A percentile compares a stretch with the other conserved stretches of the same genome.
These are phyloP conservation scores for Ambrosiella xylebori DNA, from an alignment of 2,329 filamentous ascomycete species.

Conservation along the genomic window DNA sequence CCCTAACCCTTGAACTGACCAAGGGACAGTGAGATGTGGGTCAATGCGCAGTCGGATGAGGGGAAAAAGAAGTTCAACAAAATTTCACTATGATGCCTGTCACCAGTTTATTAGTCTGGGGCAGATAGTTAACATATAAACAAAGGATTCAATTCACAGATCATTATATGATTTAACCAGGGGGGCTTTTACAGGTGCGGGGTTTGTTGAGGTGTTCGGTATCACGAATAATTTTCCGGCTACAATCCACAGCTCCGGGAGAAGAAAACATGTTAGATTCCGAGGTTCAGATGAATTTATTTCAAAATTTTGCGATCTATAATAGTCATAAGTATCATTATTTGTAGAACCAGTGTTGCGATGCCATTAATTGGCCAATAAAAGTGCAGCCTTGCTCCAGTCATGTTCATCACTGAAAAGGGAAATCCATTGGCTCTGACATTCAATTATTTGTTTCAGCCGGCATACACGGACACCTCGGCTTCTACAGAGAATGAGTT, in stretches of 20 bases:
- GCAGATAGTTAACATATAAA: neutral
- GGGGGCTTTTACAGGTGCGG: neutral
- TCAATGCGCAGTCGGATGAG: neutral
- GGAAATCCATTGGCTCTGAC: neutral
- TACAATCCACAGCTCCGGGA: constrained; percentile 1
- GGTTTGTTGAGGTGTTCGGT: neutral
- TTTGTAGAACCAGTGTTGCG: neutral
- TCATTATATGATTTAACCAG: neutral
- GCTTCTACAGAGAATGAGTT: neutral
- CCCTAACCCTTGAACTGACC: neutral
- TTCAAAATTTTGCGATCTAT: neutral
- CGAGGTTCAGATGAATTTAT: neutral
- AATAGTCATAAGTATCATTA: neutral
- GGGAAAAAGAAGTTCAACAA: neutral
- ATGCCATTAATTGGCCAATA: neutral
- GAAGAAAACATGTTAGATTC: neutral
- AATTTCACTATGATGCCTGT: neutral
- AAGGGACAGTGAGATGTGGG: neutral
- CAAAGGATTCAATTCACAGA: constrained; percentile 1
- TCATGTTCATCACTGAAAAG: neutral
- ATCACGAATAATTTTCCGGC: neutral
- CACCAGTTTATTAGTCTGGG: neutral
- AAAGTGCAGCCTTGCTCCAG: neutral
- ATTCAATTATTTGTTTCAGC: neutral
- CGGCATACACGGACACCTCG: neutral